Percentiles rank a stretch among this genome's conserved stretches.
Conservation (phyloP, 345 rosid species). For the Arabis alpina region DNA sequence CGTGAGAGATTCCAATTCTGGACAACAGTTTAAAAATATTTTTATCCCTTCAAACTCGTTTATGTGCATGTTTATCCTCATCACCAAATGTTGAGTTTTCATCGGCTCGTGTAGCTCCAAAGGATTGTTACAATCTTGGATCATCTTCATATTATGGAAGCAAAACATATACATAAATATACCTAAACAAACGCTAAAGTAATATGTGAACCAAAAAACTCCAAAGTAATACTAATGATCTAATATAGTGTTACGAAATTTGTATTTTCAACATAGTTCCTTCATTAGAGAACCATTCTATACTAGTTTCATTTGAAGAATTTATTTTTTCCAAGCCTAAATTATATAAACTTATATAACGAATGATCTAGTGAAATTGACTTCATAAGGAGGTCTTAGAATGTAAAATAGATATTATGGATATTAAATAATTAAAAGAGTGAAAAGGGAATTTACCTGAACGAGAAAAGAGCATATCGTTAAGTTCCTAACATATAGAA, state of each 20-base stretch:
- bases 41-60: constrained; percentile 50
- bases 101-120: constrained; percentile 27
- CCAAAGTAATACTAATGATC: too few relatives aligned
- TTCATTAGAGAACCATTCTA: neutral
- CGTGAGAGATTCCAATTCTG: constrained; percentile 44
- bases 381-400: neutral
- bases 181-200: neutral
- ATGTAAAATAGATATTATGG: neutral
- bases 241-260: too few relatives aligned
- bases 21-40: constrained; percentile 51
- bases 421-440: neutral
- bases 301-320: too few relatives aligned
- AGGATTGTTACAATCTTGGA: constrained; percentile 43
- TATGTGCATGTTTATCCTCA: constrained; percentile 44
- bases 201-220: too few relatives aligned
- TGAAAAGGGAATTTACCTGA: constrained; percentile 8
- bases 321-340: too few relatives aligned
- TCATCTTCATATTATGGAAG: constrained; percentile 27
- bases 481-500: neutral
- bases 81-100: constrained; percentile 44
- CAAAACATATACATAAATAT: neutral
- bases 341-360: neutral
- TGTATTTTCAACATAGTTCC: too few relatives aligned
- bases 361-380: neutral
- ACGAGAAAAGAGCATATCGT: constrained; percentile 21